Percentiles rank a stretch among this genome's conserved stretches.
phyloP scores from a whole-genome alignment of 129 eudicot species.

The Pulicaria dysenterica region DNA sequence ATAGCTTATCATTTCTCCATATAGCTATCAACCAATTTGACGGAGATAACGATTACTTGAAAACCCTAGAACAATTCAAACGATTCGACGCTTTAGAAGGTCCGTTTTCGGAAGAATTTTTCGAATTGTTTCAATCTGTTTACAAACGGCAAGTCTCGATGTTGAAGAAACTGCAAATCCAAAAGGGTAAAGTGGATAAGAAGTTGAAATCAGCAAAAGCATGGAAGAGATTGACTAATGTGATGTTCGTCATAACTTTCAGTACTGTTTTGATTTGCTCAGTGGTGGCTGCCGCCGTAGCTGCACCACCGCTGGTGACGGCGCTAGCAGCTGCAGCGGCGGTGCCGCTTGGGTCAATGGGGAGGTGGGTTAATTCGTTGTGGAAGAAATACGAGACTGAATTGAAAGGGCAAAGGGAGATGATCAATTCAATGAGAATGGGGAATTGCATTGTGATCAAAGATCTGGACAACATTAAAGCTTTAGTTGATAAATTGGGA shows the following conservation, averaged over 20 bases:
- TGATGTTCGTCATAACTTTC: constrained; percentile 60
- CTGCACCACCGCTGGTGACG: constrained; percentile 72
- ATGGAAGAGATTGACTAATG: constrained; percentile 67
- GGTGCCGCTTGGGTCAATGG: constrained; percentile 82
- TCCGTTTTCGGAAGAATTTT: constrained; percentile 55
- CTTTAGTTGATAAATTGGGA: constrained; percentile 58
- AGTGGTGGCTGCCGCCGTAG: constrained; percentile 74
- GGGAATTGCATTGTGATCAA: constrained; percentile 60
- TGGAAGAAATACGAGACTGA: constrained; percentile 71
- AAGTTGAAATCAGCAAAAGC: constrained; percentile 47
- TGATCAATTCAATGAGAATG: constrained; percentile 54
- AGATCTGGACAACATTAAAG: constrained; percentile 60
- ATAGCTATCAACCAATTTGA: constrained; percentile 53
- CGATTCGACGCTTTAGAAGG: constrained; percentile 45
- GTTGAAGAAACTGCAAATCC: constrained; percentile 51
- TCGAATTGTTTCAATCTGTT: constrained; percentile 48
- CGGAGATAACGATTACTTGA: constrained; percentile 28
- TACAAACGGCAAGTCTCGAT: constrained; percentile 46
- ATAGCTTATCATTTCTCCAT: constrained; percentile 43
- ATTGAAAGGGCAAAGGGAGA: constrained; percentile 52
- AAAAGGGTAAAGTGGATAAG: constrained; percentile 49
- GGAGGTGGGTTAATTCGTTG: constrained; percentile 69
- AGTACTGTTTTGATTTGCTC: constrained; percentile 71
- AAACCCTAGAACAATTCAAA: constrained; percentile 51
- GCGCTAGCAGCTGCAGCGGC: constrained; percentile 82